A percentile compares a stretch with the other conserved stretches of the same genome.
These are phyloP conservation scores for Mycena maculata DNA, from an alignment of 768 basidiomycete genomes.

Conservation along the genomic window DNA sequence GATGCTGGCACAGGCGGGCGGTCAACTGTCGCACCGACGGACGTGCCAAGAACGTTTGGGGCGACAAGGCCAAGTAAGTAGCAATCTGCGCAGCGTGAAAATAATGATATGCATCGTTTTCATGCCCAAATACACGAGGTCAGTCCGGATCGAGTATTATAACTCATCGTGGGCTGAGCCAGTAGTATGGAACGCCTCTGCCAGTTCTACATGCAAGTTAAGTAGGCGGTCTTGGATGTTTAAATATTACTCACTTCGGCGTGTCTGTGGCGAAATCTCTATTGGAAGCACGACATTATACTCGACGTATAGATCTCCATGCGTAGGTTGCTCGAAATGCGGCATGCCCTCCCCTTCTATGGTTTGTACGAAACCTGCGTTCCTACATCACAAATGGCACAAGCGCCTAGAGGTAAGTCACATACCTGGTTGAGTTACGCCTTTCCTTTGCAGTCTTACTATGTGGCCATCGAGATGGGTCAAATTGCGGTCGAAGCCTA, in stretches of 20 bases:
- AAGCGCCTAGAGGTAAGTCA: background rate
- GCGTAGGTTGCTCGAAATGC: constrained; percentile 63
- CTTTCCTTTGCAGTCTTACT: constrained; percentile 74
- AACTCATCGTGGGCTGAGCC: constrained; percentile 56
- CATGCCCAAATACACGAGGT: constrained; percentile 35
- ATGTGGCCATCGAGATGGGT: constrained; percentile 92
- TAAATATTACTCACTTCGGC: constrained; percentile 71
- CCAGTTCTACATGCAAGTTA: constrained; percentile 56
- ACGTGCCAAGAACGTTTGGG: constrained; percentile 33
- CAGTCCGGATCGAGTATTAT: constrained; percentile 36
- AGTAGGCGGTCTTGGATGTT: background rate
- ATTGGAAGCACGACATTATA: constrained; percentile 92
- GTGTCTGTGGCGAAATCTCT: constrained; percentile 72
- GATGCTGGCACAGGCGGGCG: background rate
- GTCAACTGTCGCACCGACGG: too few relatives aligned
- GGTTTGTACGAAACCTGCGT: constrained; percentile 84
- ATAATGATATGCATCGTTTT: constrained; percentile 39
- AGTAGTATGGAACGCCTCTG: constrained; percentile 62
- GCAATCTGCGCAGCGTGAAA: constrained; percentile 9
- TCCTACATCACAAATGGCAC: background rate
- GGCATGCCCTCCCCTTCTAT: constrained; percentile 94
- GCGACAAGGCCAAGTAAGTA: background rate
- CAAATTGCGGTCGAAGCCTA: constrained; percentile 94
- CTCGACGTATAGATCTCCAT: constrained; percentile 92
- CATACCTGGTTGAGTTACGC: constrained; percentile 92